Conservation (phyloP, 106 monocot species). For the Apostasia shenzhenica region DNA sequence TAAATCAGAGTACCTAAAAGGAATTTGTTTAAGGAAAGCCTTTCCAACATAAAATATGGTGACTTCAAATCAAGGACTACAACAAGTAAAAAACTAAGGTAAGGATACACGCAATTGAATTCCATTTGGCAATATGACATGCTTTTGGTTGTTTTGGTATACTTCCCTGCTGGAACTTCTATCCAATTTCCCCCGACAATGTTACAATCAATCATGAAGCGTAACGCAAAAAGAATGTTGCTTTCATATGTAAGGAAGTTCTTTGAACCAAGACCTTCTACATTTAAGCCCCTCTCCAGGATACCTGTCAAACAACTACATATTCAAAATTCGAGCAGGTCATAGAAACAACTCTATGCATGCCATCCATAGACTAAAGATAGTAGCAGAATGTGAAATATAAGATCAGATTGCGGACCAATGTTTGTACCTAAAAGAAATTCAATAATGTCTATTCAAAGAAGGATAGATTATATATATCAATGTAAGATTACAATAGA, state of each 20-base stretch:
- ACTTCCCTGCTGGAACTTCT: constrained; percentile 80
- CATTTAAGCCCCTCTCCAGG: constrained; percentile 77
- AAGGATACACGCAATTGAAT: constrained; percentile 93
- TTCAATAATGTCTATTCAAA: too few relatives aligned
- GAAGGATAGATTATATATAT: too few relatives aligned
- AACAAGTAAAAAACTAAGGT: not conserved
- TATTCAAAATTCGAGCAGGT: not conserved
- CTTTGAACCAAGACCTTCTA: constrained; percentile 91
- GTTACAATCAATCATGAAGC: constrained; percentile 96
- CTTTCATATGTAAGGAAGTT: constrained; percentile 96
- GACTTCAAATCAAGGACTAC: not conserved
- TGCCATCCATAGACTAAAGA: too few relatives aligned
- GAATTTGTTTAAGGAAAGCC: constrained; percentile 26
- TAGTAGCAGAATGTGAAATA: too few relatives aligned
- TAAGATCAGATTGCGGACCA: too few relatives aligned
- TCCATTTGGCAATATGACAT: constrained; percentile 92
- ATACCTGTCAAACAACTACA: constrained; percentile 46
- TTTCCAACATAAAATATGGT: constrained; percentile 2
- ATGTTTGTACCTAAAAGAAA: too few relatives aligned
- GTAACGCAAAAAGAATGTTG: constrained; percentile 95
- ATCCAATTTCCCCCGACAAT: constrained; percentile 99
- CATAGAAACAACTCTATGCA: not conserved
- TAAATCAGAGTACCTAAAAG: constrained; percentile 77
- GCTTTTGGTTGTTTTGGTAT: constrained; percentile 42
- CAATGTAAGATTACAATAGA: too few relatives aligned